phyloP scores from a whole-genome alignment of 2,329 filamentous ascomycete species.

The Dothidotthia symphoricarpi region DNA sequence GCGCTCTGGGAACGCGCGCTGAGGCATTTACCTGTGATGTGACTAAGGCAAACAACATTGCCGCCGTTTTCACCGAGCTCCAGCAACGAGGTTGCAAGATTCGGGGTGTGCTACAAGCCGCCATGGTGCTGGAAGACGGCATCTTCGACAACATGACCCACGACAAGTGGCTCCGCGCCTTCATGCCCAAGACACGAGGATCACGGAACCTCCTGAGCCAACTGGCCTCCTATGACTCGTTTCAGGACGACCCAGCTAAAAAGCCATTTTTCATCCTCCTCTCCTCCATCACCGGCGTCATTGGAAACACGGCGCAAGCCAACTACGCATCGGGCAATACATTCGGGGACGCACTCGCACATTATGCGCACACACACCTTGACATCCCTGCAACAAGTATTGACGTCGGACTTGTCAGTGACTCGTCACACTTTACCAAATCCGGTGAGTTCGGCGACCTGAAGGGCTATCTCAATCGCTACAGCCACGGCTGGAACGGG shows the following conservation, averaged over 20 bases:
- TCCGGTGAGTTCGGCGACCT: constrained; percentile 1
- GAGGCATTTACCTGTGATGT: constrained; percentile 1
- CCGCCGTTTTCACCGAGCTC: not conserved
- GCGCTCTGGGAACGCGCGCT: not conserved
- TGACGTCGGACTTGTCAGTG: constrained; percentile 30
- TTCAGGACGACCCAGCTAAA: too few relatives aligned
- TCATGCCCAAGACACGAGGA: constrained; percentile 34
- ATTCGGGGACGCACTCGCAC: constrained; percentile 22
- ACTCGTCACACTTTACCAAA: constrained; percentile 8
- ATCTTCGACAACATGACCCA: constrained; percentile 13
- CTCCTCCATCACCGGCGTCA: constrained; percentile 19
- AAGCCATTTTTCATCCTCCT: constrained; percentile 28
- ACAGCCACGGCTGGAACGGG: too few relatives aligned
- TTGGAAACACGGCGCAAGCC: constrained; percentile 16
- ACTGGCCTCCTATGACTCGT: too few relatives aligned
- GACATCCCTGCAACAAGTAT: constrained; percentile 15
- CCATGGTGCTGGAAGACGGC: constrained; percentile 25
- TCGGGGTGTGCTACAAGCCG: constrained; percentile 27
- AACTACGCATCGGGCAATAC: constrained; percentile 24
- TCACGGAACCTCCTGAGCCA: constrained; percentile 28
- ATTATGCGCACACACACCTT: too few relatives aligned
- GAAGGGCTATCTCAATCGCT: too few relatives aligned
- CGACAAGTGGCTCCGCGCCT: constrained; percentile 10
- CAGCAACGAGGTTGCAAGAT: constrained; percentile 22
- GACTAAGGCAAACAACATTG: not conserved